phyloP scores from a whole-genome alignment of 164 flowering plant species.

The Vitis labrusca region DNA sequence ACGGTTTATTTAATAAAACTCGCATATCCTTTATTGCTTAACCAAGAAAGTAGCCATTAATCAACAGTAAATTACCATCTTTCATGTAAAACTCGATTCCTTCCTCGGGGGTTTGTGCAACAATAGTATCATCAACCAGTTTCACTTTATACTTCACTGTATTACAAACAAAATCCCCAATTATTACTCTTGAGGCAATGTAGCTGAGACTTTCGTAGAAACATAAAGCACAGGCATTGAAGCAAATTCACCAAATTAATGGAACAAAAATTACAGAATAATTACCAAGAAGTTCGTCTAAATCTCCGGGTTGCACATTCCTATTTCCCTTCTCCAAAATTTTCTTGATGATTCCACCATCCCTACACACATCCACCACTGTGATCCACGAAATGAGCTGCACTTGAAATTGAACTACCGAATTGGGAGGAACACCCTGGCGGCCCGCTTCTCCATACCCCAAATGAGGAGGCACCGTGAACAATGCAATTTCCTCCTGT shows the following conservation, averaged over 20 bases:
- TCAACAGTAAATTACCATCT: slow-evolving; percentile 47
- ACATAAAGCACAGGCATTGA: neutral
- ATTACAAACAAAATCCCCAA: slow-evolving; percentile 7
- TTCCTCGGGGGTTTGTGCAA: slow-evolving; percentile 56
- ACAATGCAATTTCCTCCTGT: slow-evolving; percentile 60
- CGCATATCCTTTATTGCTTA: neutral
- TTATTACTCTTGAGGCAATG: too few relatives aligned
- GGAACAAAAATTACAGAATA: neutral
- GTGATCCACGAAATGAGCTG: slow-evolving; percentile 69
- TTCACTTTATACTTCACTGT: slow-evolving; percentile 57
- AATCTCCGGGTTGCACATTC: slow-evolving; percentile 49
- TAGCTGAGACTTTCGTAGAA: neutral
- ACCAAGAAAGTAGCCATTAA: neutral
- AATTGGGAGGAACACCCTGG: slow-evolving; percentile 38
- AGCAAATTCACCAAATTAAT: neutral
- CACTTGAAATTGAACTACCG: slow-evolving; percentile 49
- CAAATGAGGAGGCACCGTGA: slow-evolving; percentile 56
- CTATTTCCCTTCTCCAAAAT: slow-evolving; percentile 46
- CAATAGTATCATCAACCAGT: slow-evolving; percentile 52
- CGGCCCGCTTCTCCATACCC: slow-evolving; percentile 38
- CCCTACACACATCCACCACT: slow-evolving; percentile 64
- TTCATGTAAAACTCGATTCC: slow-evolving; percentile 66
- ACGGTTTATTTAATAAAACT: neutral
- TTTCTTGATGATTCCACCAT: slow-evolving; percentile 74
- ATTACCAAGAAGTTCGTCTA: slow-evolving; percentile 78